phyloP scores from a whole-genome alignment of 2,329 filamentous ascomycete genomes.

The Fusarium phyllophilum region DNA sequence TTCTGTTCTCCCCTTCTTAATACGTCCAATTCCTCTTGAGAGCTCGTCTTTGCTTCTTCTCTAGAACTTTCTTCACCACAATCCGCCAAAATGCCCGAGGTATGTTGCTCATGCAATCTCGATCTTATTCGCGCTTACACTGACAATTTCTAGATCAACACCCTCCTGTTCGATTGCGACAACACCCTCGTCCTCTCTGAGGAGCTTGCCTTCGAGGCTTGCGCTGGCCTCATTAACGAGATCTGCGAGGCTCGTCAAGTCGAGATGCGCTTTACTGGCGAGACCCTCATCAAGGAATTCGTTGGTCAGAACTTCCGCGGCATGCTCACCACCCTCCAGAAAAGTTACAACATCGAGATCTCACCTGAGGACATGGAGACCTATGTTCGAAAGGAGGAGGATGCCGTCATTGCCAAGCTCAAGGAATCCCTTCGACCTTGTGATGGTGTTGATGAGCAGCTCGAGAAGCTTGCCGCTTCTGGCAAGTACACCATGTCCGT shows the following conservation, averaged over 20 bases:
- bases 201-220: slow-evolving; percentile 90
- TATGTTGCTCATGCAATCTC: slow-evolving; percentile 27
- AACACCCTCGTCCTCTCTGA: slow-evolving; percentile 95
- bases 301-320: slow-evolving; percentile 95
- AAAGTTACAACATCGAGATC: slow-evolving; percentile 80
- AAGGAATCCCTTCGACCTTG: slow-evolving; percentile 74
- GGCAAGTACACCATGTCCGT: slow-evolving; percentile 80
- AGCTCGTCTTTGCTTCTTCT: neutral
- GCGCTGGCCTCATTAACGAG: slow-evolving; percentile 87
- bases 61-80: neutral
- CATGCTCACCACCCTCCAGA: slow-evolving; percentile 82
- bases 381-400: slow-evolving; percentile 82
- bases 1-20: slow-evolving; percentile 18
- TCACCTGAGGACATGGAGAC: slow-evolving; percentile 72
- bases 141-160: slow-evolving; percentile 62
- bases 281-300: slow-evolving; percentile 83
- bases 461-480: slow-evolving; percentile 69
- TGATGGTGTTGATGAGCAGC: slow-evolving; percentile 72
- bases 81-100: slow-evolving; percentile 49
- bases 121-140: neutral
- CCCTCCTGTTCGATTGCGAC: slow-evolving; percentile 81
- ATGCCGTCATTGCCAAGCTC: slow-evolving; percentile 84
- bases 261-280: slow-evolving; percentile 77
- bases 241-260: slow-evolving; percentile 76
- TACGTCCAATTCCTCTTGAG: slow-evolving; percentile 7